A percentile compares a stretch with the other conserved stretches of the same genome.
These are phyloP conservation scores for Rhizophora apiculata DNA, from an alignment of 345 rosid species.

Conservation along the genomic window DNA sequence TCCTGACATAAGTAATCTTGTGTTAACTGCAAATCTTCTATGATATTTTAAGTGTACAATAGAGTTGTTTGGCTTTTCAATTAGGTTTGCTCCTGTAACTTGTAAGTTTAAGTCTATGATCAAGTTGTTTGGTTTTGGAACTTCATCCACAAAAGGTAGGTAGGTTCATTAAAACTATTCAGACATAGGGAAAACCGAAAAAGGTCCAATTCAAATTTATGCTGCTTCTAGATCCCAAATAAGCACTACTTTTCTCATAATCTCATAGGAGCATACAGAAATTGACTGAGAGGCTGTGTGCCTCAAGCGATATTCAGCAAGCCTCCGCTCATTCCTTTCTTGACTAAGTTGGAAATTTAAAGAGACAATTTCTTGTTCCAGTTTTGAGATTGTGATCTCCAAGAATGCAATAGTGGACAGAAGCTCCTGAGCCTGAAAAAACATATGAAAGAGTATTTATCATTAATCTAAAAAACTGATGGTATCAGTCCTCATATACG, in stretches of 20 bases:
- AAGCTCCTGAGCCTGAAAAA: slow-evolving; percentile 66
- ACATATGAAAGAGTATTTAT: slow-evolving; percentile 14
- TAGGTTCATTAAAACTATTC: not conserved
- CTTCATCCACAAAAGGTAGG: too few species aligned
- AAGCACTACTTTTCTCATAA: slow-evolving; percentile 25
- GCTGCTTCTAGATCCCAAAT: not conserved
- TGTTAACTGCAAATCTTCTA: slow-evolving; percentile 2
- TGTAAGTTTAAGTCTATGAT: too few species aligned
- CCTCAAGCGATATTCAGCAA: slow-evolving; percentile 69
- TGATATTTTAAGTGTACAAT: too few species aligned
- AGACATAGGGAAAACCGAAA: not conserved
- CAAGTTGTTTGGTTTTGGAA: too few species aligned
- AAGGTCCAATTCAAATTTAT: not conserved
- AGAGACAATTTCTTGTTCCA: slow-evolving; percentile 75
- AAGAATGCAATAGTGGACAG: slow-evolving; percentile 57
- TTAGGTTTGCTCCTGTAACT: too few species aligned
- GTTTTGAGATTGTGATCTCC: slow-evolving; percentile 67
- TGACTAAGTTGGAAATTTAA: slow-evolving; percentile 91
- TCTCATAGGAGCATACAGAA: slow-evolving; percentile 8
- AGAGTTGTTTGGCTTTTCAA: too few species aligned
- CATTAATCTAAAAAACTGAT: slow-evolving; percentile 8
- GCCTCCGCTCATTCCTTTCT: slow-evolving; percentile 82
- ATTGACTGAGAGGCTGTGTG: slow-evolving; percentile 53
- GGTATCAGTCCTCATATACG: not conserved
- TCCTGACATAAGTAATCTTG: slow-evolving; percentile 38